Base-by-base conservation (phyloP, 1,139 yeast genomes). In the Groenewaldozyma auringiensis region DNA sequence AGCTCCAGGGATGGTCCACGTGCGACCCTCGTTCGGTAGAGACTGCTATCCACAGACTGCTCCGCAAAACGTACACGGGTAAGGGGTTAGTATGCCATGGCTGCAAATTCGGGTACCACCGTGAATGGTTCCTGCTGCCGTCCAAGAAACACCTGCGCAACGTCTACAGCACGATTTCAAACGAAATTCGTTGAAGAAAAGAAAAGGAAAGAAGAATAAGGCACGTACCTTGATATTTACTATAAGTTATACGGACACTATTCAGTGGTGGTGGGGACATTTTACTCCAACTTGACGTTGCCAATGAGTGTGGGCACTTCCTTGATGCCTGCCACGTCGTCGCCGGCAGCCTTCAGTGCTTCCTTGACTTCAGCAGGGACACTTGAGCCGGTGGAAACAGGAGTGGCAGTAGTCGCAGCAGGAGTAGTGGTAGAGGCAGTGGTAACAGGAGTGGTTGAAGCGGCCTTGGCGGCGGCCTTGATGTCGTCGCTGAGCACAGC, bases 71-170 rank as follows among this genome's bases (percentile, higher is more conserved):
- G 38, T 61, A 45, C 44, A 64, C 64, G 14, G 41, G 48, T 3
- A 65, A 64, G 13, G 51, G 52, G 21, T 60, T 62, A n/a, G 53
- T 53, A 29, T 62, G 65, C 42, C 52, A 51, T 16, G 64, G 64
- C 4, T 61, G 65, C 32, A 11, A 6, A 51, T n/a, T 17, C 14
- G 40, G 48, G 14, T 42, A 40, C 37, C 55, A 55, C 44, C 36
- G 46, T n/a, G 65, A 62, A 41, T 62, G 65, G 65, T 62, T 61
- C 40, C 46, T 59, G 32, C 50, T 61, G n/a, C 54, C 61, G 8
- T 42, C 47, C 4, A 45, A 46, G 14, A 42, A 46, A 6, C 36
- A 41, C 14, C 18, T 45, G 27, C 3, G 20, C 16, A 34, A 37
- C 47, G 41, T 40, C 37, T 34, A 18, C 34, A 14, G 50, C 6